Percentiles rank a stretch among this genome's conserved stretches.
Conservation (phyloP, 345 rosid species). For the Raphanus sativus region DNA sequence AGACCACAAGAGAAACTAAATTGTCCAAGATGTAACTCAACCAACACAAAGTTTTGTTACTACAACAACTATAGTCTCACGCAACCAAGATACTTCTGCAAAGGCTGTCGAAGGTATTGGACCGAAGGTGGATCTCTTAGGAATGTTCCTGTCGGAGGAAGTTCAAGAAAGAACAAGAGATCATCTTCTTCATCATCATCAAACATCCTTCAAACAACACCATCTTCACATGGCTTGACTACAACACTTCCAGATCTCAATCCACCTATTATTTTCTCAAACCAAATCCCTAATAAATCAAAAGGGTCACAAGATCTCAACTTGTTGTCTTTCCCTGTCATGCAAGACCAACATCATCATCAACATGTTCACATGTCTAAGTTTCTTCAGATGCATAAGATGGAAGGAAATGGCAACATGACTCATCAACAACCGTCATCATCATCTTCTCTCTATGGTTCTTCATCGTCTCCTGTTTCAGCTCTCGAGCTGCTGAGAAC, state of each 20-base stretch:
- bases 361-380: not conserved
- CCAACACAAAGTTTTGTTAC: not conserved
- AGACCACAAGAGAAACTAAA: not conserved
- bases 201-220: not conserved
- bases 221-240: not conserved
- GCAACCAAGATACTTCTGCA: not conserved
- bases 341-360: not conserved
- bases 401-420: constrained; percentile 28
- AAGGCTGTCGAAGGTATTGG: not conserved
- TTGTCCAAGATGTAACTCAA: not conserved
- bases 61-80: not conserved
- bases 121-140: not conserved
- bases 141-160: not conserved
- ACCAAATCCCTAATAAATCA: not conserved
- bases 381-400: not conserved
- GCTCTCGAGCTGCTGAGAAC: constrained; percentile 38
- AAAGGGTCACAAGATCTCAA: not conserved
- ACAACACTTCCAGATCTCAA: not conserved
- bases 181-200: not conserved
- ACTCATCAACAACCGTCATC: constrained; percentile 29
- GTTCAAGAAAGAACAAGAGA: not conserved
- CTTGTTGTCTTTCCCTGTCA: not conserved
- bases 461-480: constrained; percentile 39
- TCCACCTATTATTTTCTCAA: not conserved
- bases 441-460: constrained; percentile 29